Evolutionary conservation across 2,329 filamentous ascomycete species (phyloP), one percentile per base, ranked within the genome.

Genomic region (Graphium sp.): DNA sequence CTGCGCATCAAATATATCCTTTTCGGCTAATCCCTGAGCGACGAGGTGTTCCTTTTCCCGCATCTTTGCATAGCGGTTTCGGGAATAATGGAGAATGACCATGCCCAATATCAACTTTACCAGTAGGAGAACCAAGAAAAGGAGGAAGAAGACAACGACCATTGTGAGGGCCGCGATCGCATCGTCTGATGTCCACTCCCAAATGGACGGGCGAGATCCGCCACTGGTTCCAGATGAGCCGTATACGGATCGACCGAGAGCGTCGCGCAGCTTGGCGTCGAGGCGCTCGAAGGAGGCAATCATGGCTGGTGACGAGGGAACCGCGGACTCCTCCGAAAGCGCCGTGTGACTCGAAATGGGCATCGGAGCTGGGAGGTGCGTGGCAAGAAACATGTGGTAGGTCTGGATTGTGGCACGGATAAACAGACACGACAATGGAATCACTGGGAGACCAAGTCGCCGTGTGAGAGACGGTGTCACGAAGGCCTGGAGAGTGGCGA

Each of bases 381-480:
- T 85, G 4, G 85, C 81, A 10, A 95, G 66, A 45, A 95, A 92
- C 87, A 95, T 95, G 53, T 94, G 80, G 51, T 95, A 98, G 6
- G 87, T 94, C 48, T 98, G 89, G 24, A 95, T 67, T 1, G 82
- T 85, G 26, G 91, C 83, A 24, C 91, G 74, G 48, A 98, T 89
- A 52, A 98, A 94, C 26, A 98, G 72, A 41, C 85, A 95, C 2
- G 85, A 87, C 0, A 98, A 62, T 0, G 89, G 89, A 26, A 98
- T 79, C 18, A 95, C 76, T 0, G 89, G 89, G 1, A 98, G 61
- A 1, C 89, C 89, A 0, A 98, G 69, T 12, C 89, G 73, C 33
- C 85, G 80, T 4, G 83, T 93, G 2, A 98, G 60, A 15, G 91
- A 87, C 16, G 89, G 85, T 15, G 91, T 79, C 9, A 76, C 74